Percentiles rank a stretch among this genome's conserved stretches.
Evolutionary conservation across 495 filamentous ascomycete species (phyloP).

Genomic region (Penicillium ochrochloron): DNA sequence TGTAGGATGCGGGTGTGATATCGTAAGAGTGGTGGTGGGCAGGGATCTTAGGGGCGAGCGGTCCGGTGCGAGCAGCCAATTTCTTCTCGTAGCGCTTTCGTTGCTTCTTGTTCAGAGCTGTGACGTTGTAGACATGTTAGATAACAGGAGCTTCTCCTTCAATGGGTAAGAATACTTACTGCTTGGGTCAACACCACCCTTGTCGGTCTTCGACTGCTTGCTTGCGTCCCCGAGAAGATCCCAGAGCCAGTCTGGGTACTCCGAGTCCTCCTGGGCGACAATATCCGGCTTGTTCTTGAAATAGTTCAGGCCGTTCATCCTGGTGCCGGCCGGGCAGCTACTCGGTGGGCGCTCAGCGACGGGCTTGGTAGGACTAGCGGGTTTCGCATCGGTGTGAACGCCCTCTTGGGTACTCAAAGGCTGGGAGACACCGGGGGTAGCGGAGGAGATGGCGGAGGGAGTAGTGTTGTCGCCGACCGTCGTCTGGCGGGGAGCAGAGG

Average conservation of each 20-base stretch:
- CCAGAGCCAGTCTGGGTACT: conserved; percentile 96
- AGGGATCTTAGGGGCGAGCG: conserved; percentile 74
- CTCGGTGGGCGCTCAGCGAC: conserved; percentile 41
- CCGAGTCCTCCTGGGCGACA: conserved; percentile 76
- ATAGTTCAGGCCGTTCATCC: conserved; percentile 82
- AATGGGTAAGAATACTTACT: conserved; percentile 60
- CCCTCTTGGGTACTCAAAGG: conserved; percentile 50
- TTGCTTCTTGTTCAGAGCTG: conserved; percentile 60
- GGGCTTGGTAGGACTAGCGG: conserved; percentile 33
- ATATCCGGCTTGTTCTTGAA: conserved; percentile 76
- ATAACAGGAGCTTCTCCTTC: not conserved
- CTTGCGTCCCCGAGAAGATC: conserved; percentile 61
- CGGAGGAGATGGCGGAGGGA: conserved; percentile 48
- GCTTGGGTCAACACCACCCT: conserved; percentile 48
- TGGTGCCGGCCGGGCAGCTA: conserved; percentile 69
- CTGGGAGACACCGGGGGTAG: conserved; percentile 51
- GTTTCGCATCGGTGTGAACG: conserved; percentile 38
- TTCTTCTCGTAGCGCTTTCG: conserved; percentile 66
- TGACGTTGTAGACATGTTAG: conserved; percentile 5
- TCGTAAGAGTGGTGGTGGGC: conserved; percentile 84
- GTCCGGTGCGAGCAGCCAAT: conserved; percentile 66
- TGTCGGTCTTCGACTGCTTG: conserved; percentile 40
- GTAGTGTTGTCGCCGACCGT: conserved; percentile 40
- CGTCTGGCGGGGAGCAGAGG: conserved; percentile 55
- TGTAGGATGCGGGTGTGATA: conserved; percentile 63